Evolutionary conservation across 2,329 filamentous ascomycete genomes (phyloP).

Genomic region (Pseudogymnoascus sp.): DNA sequence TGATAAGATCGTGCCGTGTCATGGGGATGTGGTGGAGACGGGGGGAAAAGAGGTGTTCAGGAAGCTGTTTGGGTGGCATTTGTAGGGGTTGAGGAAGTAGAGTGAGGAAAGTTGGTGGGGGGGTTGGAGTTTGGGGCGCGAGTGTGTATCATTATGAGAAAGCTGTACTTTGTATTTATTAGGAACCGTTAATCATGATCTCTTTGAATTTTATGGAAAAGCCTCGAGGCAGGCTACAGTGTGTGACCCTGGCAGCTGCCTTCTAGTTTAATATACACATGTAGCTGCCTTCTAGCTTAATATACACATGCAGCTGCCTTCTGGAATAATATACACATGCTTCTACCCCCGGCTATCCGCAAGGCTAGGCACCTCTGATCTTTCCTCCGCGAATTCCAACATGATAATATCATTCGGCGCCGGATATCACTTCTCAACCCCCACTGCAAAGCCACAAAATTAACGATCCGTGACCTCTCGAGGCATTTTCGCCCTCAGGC

Average conservation of each 20-base stretch:
- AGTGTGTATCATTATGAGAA: background rate
- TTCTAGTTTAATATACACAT: too few species aligned
- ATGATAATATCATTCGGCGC: background rate
- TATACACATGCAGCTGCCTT: background rate
- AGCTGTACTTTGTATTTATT: background rate
- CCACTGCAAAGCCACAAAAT: background rate
- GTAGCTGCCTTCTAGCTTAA: background rate
- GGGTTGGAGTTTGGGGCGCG: background rate
- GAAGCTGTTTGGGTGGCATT: conserved; percentile 77
- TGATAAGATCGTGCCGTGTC: conserved; percentile 76
- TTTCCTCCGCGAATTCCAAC: background rate
- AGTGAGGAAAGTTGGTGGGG: background rate
- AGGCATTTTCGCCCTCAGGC: background rate
- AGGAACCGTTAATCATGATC: background rate
- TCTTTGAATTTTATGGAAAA: background rate
- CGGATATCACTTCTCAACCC: background rate
- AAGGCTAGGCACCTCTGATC: background rate
- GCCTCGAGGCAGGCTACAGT: background rate
- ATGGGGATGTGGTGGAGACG: conserved; percentile 78
- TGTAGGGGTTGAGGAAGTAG: conserved; percentile 36
- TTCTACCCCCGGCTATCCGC: background rate
- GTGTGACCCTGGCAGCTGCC: background rate
- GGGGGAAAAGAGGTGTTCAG: conserved; percentile 65
- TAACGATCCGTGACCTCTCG: background rate
- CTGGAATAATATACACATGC: background rate